phyloP scores from a whole-genome alignment of 1,284 basidiomycete species.

The Cystobasidiaceae sp. region DNA sequence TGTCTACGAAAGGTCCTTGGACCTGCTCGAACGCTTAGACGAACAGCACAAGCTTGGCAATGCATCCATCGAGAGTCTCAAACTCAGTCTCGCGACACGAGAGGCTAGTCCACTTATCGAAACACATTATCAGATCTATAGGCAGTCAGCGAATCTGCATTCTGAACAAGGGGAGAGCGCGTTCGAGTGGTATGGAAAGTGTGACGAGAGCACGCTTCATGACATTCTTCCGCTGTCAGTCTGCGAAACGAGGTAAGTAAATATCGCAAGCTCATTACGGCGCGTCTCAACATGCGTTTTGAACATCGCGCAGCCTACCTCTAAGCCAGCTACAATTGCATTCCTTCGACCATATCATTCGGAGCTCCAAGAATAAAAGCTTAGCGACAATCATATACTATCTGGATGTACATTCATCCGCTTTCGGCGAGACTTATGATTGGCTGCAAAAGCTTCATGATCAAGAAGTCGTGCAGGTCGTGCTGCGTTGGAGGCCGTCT shows the following conservation, averaged over 20 bases:
- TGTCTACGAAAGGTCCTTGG: not conserved
- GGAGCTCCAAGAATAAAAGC: not conserved
- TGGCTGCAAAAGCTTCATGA: not conserved
- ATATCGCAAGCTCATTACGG: too few species aligned
- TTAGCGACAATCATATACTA: conserved; percentile 7
- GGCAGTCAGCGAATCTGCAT: not conserved
- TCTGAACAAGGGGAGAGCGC: not conserved
- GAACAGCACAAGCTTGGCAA: not conserved
- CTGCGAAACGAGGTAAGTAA: too few species aligned
- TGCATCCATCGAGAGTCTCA: conserved; percentile 12
- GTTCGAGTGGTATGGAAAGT: conserved; percentile 11
- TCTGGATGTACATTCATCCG: not conserved
- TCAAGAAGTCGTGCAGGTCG: not conserved
- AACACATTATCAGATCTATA: conserved; percentile 25
- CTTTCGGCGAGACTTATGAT: not conserved
- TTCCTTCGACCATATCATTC: conserved; percentile 30
- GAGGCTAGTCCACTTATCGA: conserved; percentile 31
- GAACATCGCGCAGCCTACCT: too few species aligned
- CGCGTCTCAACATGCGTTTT: too few species aligned
- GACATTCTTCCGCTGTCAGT: too few species aligned
- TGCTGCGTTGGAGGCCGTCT: conserved; percentile 31
- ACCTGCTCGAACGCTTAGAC: conserved; percentile 2
- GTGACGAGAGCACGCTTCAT: too few species aligned
- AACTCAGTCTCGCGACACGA: conserved; percentile 18
- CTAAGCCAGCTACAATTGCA: not conserved